Evolutionary conservation across 2,329 filamentous ascomycete genomes (phyloP).

Genomic region (Neonectria hederae): DNA sequence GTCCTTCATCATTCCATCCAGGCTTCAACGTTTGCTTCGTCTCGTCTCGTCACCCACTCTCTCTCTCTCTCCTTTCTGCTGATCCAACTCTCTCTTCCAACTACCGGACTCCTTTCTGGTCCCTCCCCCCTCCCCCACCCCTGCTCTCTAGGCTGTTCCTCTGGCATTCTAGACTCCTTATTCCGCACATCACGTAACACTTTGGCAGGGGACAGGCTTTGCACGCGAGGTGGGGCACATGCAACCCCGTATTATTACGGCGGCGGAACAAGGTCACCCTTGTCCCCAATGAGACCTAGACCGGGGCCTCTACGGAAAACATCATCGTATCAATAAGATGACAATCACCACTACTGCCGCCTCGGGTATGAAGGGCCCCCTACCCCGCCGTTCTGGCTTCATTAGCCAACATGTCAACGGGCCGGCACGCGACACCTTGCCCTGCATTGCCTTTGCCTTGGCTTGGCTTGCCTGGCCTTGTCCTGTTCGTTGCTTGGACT

Average conservation of each 20-base stretch:
- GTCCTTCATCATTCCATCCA: too few species aligned
- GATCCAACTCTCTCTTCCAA: too few species aligned
- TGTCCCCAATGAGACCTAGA: background rate
- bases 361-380: too few species aligned
- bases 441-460: too few species aligned
- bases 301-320: background rate
- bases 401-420: background rate
- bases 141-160: background rate
- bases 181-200: background rate
- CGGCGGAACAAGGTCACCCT: background rate
- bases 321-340: background rate
- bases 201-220: background rate
- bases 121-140: too few species aligned
- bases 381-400: background rate
- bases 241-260: background rate
- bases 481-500: too few species aligned
- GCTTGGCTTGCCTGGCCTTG: too few species aligned
- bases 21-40: too few species aligned
- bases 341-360: background rate
- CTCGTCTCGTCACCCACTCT: too few species aligned
- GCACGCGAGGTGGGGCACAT: background rate
- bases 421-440: background rate
- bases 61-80: too few species aligned
- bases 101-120: background rate
- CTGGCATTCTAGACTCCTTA: background rate